These are phyloP conservation scores for Naganishia onofrii DNA, from an alignment of 768 basidiomycete genomes.

Conservation along the genomic window DNA sequence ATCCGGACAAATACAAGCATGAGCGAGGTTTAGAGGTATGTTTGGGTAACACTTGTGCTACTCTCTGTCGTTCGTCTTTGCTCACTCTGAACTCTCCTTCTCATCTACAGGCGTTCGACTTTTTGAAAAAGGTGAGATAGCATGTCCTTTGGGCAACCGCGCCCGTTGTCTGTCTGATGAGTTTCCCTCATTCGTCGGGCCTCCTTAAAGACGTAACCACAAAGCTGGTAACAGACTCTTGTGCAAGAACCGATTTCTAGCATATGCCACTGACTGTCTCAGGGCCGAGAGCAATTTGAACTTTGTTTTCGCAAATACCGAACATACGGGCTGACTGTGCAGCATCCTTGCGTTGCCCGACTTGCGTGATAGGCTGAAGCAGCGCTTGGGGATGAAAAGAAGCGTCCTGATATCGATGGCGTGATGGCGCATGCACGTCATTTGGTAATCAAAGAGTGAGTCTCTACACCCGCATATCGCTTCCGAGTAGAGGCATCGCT, in stretches of 20 bases:
- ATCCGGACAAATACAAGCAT: slow-evolving; percentile 95
- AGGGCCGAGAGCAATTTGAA: not conserved
- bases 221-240: not conserved
- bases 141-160: not conserved
- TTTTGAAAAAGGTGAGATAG: slow-evolving; percentile 50
- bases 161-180: slow-evolving; percentile 26
- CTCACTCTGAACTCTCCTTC: not conserved
- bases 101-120: slow-evolving; percentile 48
- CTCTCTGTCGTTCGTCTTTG: not conserved
- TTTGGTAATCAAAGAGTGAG: slow-evolving; percentile 47
- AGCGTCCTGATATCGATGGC: slow-evolving; percentile 49
- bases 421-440: slow-evolving; percentile 48
- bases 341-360: not conserved
- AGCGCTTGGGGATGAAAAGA: slow-evolving; percentile 40
- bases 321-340: slow-evolving; percentile 9
- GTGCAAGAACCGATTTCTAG: not conserved
- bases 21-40: slow-evolving; percentile 49
- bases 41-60: not conserved
- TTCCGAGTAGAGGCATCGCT: not conserved
- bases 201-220: not conserved
- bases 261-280: not conserved
- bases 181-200: slow-evolving; percentile 11
- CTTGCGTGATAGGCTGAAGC: slow-evolving; percentile 43
- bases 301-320: slow-evolving; percentile 1
- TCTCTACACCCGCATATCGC: not conserved